Percentiles rank a stretch among this genome's conserved stretches.
These are phyloP conservation scores for Penicillium coprophilum DNA, from an alignment of 495 filamentous ascomycete genomes.

Conservation along the genomic window DNA sequence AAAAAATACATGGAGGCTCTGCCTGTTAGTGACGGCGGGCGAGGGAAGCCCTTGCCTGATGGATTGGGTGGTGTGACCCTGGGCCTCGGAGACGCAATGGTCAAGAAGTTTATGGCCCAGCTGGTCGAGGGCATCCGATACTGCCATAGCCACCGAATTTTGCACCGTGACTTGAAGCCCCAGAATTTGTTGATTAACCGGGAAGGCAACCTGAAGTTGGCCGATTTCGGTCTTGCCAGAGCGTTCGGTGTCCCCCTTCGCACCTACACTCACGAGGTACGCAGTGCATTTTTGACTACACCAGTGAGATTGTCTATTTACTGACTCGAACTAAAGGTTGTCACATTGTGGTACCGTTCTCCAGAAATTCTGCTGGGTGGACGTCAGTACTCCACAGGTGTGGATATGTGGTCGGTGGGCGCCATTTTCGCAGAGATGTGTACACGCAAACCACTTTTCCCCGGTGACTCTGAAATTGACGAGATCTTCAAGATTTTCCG, in stretches of 20 bases:
- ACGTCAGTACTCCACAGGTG: constrained; percentile 95
- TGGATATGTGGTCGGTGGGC: constrained; percentile 99
- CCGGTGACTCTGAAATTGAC: constrained; percentile 97
- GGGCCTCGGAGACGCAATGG: constrained; percentile 85
- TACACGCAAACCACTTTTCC: constrained; percentile 95
- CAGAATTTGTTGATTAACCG: constrained; percentile 95
- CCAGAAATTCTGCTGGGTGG: constrained; percentile 97
- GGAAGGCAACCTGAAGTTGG: constrained; percentile 94
- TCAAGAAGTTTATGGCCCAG: constrained; percentile 97
- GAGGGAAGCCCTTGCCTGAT: constrained; percentile 84
- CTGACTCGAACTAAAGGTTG: constrained; percentile 57
- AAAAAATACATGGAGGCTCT: constrained; percentile 99
- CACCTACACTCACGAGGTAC: constrained; percentile 94
- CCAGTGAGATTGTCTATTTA: not conserved
- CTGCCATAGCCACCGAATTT: constrained; percentile 91
- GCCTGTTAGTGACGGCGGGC: constrained; percentile 83
- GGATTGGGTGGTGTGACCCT: constrained; percentile 67
- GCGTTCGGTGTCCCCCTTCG: constrained; percentile 95
- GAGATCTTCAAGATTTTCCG: constrained; percentile 99
- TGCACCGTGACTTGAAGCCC: constrained; percentile 96
- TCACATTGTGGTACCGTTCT: constrained; percentile 98
- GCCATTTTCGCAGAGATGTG: constrained; percentile 99
- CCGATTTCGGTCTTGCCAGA: constrained; percentile 94
- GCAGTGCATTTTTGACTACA: not conserved
- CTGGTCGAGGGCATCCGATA: constrained; percentile 88